phyloP scores from a whole-genome alignment of 1,284 basidiomycete species.

The Psilocybe mexicana region DNA sequence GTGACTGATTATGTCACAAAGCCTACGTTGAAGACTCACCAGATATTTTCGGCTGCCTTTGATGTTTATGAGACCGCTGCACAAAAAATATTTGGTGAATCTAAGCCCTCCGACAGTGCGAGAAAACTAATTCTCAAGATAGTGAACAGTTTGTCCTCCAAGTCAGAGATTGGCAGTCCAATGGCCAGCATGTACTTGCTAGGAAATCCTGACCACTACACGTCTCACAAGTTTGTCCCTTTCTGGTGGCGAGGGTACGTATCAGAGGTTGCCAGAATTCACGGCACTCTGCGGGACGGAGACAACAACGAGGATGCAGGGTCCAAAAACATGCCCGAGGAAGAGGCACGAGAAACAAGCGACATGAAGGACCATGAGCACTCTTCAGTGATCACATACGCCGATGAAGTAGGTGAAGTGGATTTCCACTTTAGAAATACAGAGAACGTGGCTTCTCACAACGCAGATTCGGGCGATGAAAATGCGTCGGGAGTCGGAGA shows the following conservation, averaged over 20 bases:
- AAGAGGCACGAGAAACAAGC: too few relatives aligned
- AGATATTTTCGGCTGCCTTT: conserved; percentile 30
- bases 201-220: conserved; percentile 32
- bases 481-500: not conserved
- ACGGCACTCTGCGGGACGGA: not conserved
- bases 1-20: conserved; percentile 36
- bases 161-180: conserved; percentile 31
- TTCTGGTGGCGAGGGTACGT: conserved; percentile 32
- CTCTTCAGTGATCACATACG: too few relatives aligned
- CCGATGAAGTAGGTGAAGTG: too few relatives aligned
- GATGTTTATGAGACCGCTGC: conserved; percentile 23
- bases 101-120: conserved; percentile 21
- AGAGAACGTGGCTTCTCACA: too few relatives aligned
- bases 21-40: conserved; percentile 30
- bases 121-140: conserved; percentile 30
- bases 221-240: conserved; percentile 26
- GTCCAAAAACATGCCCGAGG: too few relatives aligned
- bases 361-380: too few relatives aligned
- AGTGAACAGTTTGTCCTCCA: conserved; percentile 30
- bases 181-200: conserved; percentile 31
- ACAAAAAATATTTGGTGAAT: conserved; percentile 14
- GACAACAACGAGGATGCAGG: not conserved
- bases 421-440: too few relatives aligned
- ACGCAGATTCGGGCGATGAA: not conserved
- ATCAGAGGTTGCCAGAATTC: conserved; percentile 7